Conservation (phyloP, 139 green algal genomes). For the Chlorella ohadii region DNA sequence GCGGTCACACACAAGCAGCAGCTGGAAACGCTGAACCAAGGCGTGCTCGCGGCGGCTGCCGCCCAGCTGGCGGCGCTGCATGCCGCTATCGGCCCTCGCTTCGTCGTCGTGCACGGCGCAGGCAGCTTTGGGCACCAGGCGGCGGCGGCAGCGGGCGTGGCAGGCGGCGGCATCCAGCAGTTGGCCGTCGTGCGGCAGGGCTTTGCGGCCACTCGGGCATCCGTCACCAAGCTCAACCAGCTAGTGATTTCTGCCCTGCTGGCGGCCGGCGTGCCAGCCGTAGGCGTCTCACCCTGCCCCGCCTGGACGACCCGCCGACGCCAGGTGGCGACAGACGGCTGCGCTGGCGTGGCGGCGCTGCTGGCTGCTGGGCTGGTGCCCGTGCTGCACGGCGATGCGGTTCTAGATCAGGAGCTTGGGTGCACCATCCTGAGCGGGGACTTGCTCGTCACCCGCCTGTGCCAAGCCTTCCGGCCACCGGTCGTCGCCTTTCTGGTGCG, state of each 20-base stretch:
- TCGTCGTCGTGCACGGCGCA: conserved; percentile 74
- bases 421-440: conserved; percentile 72
- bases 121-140: conserved; percentile 76
- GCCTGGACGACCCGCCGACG: conserved; percentile 51
- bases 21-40: conserved; percentile 55
- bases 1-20: conserved; percentile 67
- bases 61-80: conserved; percentile 13
- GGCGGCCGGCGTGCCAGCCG: conserved; percentile 52
- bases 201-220: conserved; percentile 57
- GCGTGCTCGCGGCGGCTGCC: conserved; percentile 38
- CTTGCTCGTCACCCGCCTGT: conserved; percentile 55
- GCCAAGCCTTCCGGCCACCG: conserved; percentile 43
- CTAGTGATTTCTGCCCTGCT: conserved; percentile 52
- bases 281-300: conserved; percentile 62
- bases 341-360: conserved; percentile 2
- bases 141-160: conserved; percentile 53
- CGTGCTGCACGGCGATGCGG: conserved; percentile 73
- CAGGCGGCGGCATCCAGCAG: conserved; percentile 38
- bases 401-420: conserved; percentile 56
- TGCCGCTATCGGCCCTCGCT: neutral
- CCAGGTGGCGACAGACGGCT: conserved; percentile 28
- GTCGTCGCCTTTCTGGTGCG: conserved; percentile 68
- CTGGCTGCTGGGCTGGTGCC: conserved; percentile 63
- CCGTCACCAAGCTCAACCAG: conserved; percentile 64
- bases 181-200: conserved; percentile 28